Evolutionary conservation across 1,284 basidiomycete species (phyloP), one percentile per base, ranked within the genome.

Genomic region (Apiotrichum domesticum): DNA sequence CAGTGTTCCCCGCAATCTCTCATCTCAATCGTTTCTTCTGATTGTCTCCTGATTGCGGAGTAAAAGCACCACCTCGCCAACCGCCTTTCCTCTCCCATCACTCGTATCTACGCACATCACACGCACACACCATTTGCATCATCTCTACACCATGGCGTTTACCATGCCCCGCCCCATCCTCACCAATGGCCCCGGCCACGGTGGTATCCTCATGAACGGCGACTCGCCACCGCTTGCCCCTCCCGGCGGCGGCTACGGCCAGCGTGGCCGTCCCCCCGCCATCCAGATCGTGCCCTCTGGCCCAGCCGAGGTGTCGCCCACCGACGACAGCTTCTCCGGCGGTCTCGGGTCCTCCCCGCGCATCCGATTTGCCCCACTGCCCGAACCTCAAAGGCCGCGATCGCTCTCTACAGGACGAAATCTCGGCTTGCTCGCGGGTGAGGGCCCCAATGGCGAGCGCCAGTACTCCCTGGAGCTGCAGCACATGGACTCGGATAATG

Each of bases 331-430:
- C 39, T 11, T 15, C 45, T 10, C 40, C 39, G 37, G 29, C 37
- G 29, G 29, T 9, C 35, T 10, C 6, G 50, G 39, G 34, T 29
- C 52, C 41, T 57, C 58, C 9, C 61, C 61, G 5, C 53, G 56
- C 11, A 77, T 77, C 57, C 64, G 75, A 14, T 77, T 77, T 45
- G 75, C 75, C 1, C 75, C 75, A 1, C 65, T 77, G 3, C 75
- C 75, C 15, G 72, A 75, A 58, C 73, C 75, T 1, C 55, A 64
- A 44, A 55, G 71, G 33, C 71, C 71, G 6, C 63, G 75, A 8
- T 74, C 72, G 11, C 62, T 75, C 4, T 73, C 71, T 11, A 75
- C 57, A 3, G 75, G 74, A 8, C 56, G 65, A 45, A 74, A 74
- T 41, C 59, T 74, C 34, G 69, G 53, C 13, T 49, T 55, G 35